Base-by-base conservation (phyloP, 148 eudicot species). In the Simmondsia chinensis region DNA sequence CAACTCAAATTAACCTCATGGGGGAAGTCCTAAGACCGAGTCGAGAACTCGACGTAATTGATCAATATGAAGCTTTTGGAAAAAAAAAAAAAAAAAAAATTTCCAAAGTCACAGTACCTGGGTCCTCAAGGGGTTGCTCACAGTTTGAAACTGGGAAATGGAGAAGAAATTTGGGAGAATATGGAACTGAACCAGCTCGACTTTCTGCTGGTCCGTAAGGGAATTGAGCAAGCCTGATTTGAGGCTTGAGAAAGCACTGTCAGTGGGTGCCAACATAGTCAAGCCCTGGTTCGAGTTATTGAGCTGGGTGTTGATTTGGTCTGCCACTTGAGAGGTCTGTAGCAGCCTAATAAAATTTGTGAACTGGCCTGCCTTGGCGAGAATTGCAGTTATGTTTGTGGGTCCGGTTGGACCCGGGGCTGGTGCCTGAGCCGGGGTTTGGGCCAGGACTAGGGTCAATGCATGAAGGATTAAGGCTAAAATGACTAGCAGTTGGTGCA, bases 81-180 rank as follows among this genome's bases (percentile, higher is more conserved):
- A n/a, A n/a, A n/a, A n/a, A n/a, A n/a, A n/a, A n/a, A n/a, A n/a
- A n/a, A n/a, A n/a, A n/a, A n/a, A n/a, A n/a, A n/a, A n/a, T n/a
- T n/a, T n/a, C n/a, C n/a, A n/a, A n/a, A n/a, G n/a, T n/a, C n/a
- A n/a, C n/a, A n/a, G n/a, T n/a, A n/a, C n/a, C n/a, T n/a, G n/a
- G n/a, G 99, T 91, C 37, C 94, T 53, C 7, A 86, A 17, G 0
- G 99, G 99, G 50, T 93, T 86, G 50, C 87, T 93, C 0, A 68
- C 89, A 0, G 99, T 93, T 43, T 86, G 96, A 47, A 93, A 93
- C 46, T 86, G 69, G 0, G 79, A 38, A 2, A 53, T 51, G 11
- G 99, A 66, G 24, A 82, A 50, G 31, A 46, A 73, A 0, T 50
- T 50, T 1, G 96, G 91, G 27, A 93, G 32, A 15, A 91, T 50